phyloP scores from a whole-genome alignment of 805 yeast species.

The Candida sithepensis region DNA sequence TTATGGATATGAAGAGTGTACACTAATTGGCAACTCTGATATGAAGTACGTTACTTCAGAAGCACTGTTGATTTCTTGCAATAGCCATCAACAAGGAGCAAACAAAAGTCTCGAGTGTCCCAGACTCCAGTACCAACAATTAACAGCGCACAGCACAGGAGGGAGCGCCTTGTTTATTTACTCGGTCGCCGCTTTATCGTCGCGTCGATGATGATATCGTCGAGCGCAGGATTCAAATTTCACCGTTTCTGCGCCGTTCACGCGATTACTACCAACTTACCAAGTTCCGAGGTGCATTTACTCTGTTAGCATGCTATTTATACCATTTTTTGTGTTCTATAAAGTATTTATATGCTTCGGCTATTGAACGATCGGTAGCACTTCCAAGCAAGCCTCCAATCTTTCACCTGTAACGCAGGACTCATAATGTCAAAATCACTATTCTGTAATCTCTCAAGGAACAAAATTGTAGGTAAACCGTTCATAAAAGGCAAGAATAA shows the following conservation, averaged over 20 bases:
- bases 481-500: slow-evolving; percentile 65
- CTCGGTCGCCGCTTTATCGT: background rate
- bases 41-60: background rate
- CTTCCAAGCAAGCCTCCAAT: slow-evolving; percentile 66
- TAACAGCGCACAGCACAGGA: background rate
- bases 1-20: background rate
- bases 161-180: background rate
- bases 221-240: no score
- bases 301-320: no score
- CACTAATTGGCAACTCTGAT: background rate
- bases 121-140: background rate
- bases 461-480: slow-evolving; percentile 61
- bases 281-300: no score
- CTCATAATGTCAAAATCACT: slow-evolving; percentile 59
- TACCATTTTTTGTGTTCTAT: background rate
- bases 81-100: background rate
- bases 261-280: no score
- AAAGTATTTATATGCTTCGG: background rate
- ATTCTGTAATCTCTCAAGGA: slow-evolving; percentile 56
- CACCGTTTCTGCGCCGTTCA: no score
- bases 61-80: background rate
- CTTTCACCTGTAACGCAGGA: slow-evolving; percentile 42
- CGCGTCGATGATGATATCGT: no score
- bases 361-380: slow-evolving; percentile 45
- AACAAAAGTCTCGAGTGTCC: background rate